These are phyloP conservation scores for Pleurotus salmoneostramineus DNA, from an alignment of 768 basidiomycete genomes.

Conservation along the genomic window DNA sequence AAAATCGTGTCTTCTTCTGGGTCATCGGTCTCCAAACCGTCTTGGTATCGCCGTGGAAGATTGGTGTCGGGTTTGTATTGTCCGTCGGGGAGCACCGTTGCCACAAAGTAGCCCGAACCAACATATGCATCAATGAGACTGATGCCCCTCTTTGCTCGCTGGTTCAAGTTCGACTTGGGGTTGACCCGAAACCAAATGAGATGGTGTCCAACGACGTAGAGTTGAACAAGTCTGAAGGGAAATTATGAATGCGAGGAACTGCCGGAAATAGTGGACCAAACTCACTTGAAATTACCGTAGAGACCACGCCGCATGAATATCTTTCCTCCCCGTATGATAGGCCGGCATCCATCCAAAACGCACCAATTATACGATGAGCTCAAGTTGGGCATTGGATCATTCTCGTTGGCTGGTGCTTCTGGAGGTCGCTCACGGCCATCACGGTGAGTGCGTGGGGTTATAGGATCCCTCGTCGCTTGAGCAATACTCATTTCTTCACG, in stretches of 20 bases:
- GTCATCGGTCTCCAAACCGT: conserved; percentile 88
- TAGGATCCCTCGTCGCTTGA: conserved; percentile 46
- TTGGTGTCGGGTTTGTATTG: conserved; percentile 55
- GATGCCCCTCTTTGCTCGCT: conserved; percentile 49
- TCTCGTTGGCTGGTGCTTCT: conserved; percentile 50
- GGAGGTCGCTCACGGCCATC: conserved; percentile 36
- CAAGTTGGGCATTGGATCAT: conserved; percentile 53
- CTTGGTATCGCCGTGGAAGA: conserved; percentile 75
- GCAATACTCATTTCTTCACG: conserved; percentile 78
- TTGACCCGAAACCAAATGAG: conserved; percentile 68
- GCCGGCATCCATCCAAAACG: conserved; percentile 70
- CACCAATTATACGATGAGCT: conserved; percentile 85
- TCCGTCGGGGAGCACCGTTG: conserved; percentile 57
- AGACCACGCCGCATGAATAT: conserved; percentile 69
- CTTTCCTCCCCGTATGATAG: conserved; percentile 70
- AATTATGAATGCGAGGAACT: not conserved
- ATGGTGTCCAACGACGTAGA: conserved; percentile 74
- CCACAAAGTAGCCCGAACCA: conserved; percentile 82
- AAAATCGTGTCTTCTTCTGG: conserved; percentile 86
- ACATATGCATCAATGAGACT: conserved; percentile 75
- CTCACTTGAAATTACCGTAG: conserved; percentile 77
- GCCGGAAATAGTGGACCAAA: conserved; percentile 7
- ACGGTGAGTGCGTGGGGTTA: conserved; percentile 53
- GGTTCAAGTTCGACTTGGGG: conserved; percentile 54
- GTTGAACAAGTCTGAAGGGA: conserved; percentile 53